phyloP scores from a whole-genome alignment of 306 rosid genomes.

The Medicago arabica region DNA sequence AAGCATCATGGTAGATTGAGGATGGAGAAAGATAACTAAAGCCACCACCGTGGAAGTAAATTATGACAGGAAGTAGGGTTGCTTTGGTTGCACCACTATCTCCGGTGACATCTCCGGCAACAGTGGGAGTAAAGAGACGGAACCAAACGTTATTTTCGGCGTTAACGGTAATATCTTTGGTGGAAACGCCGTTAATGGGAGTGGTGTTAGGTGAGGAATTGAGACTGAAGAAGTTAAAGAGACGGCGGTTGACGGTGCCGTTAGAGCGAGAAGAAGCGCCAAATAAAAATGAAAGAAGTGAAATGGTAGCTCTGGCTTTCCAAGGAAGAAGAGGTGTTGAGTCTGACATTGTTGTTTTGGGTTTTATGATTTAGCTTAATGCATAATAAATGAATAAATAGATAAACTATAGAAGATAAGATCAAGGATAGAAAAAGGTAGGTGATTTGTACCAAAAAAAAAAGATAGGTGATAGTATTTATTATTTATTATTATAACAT shows the following conservation, averaged over 20 bases:
- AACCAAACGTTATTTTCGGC: constrained; percentile 57
- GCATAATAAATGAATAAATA: no score
- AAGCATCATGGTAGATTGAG: constrained; percentile 50
- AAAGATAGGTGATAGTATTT: no score
- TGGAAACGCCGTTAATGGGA: constrained; percentile 58
- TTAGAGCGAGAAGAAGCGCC: constrained; percentile 49
- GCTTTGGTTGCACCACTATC: background rate
- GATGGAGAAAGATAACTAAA: constrained; percentile 57
- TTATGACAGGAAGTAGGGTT: constrained; percentile 13
- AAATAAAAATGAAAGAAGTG: constrained; percentile 23
- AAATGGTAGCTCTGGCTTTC: constrained; percentile 49
- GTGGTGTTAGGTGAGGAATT: constrained; percentile 39
- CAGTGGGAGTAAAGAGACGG: constrained; percentile 56
- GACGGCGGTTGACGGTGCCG: constrained; percentile 75
- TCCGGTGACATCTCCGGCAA: constrained; percentile 9
- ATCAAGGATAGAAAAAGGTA: no score
- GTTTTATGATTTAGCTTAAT: no score
- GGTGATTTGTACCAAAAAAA: no score
- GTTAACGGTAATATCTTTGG: constrained; percentile 62
- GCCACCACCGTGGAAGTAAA: constrained; percentile 60
- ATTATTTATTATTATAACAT: no score
- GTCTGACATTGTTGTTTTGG: background rate
- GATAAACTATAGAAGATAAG: no score
- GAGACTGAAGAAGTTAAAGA: constrained; percentile 53
- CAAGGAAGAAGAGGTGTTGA: constrained; percentile 46